Conservation (phyloP, 2,329 filamentous ascomycete genomes). For the Fusarium phyllophilum region DNA sequence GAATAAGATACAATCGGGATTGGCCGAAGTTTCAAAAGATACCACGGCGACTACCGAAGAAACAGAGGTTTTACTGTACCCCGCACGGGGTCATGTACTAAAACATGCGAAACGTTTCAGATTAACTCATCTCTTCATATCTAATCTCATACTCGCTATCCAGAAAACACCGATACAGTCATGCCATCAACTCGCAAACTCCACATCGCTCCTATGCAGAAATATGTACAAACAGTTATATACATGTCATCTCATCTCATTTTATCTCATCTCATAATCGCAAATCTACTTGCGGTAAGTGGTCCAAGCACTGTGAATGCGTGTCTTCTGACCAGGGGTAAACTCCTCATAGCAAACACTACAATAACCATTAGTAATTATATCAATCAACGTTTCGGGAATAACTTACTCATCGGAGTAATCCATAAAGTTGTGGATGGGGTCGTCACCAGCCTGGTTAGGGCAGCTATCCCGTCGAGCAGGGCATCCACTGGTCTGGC, state of each 20-base stretch:
- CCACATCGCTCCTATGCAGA: not conserved
- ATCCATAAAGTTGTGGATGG: constrained; percentile 53
- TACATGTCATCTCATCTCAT: not conserved
- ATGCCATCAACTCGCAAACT: not conserved
- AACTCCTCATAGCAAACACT: constrained; percentile 41
- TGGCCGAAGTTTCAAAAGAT: not conserved
- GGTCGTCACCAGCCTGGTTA: constrained; percentile 45
- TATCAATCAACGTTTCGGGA: fast-evolving
- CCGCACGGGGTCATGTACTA: not conserved
- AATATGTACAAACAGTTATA: not conserved
- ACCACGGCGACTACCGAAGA: not conserved
- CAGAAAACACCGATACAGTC: not conserved
- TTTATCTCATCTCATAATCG: not conserved
- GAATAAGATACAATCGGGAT: not conserved
- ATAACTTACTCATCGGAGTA: constrained; percentile 54
- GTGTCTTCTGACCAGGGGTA: constrained; percentile 34
- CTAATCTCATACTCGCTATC: not conserved
- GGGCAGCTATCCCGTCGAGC: constrained; percentile 49
- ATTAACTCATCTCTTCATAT: not conserved
- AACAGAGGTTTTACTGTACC: not conserved
- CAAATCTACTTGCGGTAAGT: constrained; percentile 22
- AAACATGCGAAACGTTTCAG: not conserved
- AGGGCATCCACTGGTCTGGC: constrained; percentile 49
- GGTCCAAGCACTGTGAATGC: constrained; percentile 38
- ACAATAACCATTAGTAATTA: fast-evolving